Conservation (phyloP, 2,329 filamentous ascomycete genomes). For the Stagonosporopsis chrysanthemi region DNA sequence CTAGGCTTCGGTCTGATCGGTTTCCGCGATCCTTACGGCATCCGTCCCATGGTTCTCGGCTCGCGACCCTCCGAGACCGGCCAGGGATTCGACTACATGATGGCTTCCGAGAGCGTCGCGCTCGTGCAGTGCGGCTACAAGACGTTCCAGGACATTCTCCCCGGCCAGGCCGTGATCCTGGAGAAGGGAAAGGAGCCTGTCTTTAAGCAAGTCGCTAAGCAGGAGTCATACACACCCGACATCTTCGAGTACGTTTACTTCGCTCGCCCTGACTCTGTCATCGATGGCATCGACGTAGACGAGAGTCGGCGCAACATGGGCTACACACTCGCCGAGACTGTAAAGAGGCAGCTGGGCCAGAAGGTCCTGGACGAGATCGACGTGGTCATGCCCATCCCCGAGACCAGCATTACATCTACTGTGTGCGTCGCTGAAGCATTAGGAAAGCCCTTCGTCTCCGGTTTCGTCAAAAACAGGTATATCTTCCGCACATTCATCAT, state of each 20-base stretch:
- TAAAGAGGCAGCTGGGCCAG: slow-evolving; percentile 71
- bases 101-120: slow-evolving; percentile 88
- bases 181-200: slow-evolving; percentile 76
- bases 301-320: slow-evolving; percentile 88
- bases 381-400: slow-evolving; percentile 81
- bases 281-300: slow-evolving; percentile 89
- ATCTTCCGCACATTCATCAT: slow-evolving; percentile 89
- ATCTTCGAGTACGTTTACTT: slow-evolving; percentile 92
- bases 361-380: slow-evolving; percentile 79
- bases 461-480: slow-evolving; percentile 89
- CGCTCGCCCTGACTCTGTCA: slow-evolving; percentile 79
- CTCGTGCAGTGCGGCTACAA: slow-evolving; percentile 81
- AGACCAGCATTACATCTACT: slow-evolving; percentile 84
- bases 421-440: slow-evolving; percentile 77
- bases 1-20: slow-evolving; percentile 78
- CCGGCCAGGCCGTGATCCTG: slow-evolving; percentile 86
- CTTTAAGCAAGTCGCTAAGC: slow-evolving; percentile 76
- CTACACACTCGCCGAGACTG: slow-evolving; percentile 75
- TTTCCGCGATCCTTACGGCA: slow-evolving; percentile 81
- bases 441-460: slow-evolving; percentile 78
- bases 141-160: slow-evolving; percentile 77
- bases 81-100: slow-evolving; percentile 80
- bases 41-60: slow-evolving; percentile 82
- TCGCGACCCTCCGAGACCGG: slow-evolving; percentile 72
- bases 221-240: slow-evolving; percentile 78